These are phyloP conservation scores for Leccinum sublutescens DNA, from an alignment of 768 basidiomycete species.

Conservation along the genomic window DNA sequence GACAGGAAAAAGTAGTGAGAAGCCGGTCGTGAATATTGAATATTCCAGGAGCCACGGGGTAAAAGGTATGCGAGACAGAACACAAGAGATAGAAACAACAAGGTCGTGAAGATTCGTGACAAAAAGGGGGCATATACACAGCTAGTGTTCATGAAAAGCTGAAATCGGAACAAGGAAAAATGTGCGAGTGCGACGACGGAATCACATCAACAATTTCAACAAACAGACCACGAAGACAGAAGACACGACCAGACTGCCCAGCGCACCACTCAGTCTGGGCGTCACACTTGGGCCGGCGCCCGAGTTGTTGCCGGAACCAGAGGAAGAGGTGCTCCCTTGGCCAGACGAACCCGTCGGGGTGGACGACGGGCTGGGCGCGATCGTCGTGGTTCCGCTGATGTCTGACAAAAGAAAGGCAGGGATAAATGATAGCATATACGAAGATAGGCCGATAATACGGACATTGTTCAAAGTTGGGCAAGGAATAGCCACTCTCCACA, in stretches of 20 bases:
- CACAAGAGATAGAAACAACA: no score
- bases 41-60: no score
- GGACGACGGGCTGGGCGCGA: constrained; percentile 2
- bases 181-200: background rate
- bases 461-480: constrained; percentile 50
- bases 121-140: no score
- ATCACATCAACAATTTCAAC: constrained; percentile 22
- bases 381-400: constrained; percentile 25
- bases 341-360: background rate
- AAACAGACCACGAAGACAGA: constrained; percentile 13
- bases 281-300: constrained; percentile 7
- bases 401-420: constrained; percentile 8
- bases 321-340: constrained; percentile 8
- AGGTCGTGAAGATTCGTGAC: no score
- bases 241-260: constrained; percentile 16
- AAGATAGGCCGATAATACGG: background rate
- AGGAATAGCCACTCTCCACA: constrained; percentile 42
- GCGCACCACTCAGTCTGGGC: background rate
- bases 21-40: no score
- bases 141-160: no score
- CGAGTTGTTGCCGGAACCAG: background rate
- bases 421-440: background rate
- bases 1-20: no score
- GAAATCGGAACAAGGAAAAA: background rate
- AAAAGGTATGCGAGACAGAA: no score